These are phyloP conservation scores for Ustilago trichophora DNA, from an alignment of 1,284 basidiomycete species.

Conservation along the genomic window DNA sequence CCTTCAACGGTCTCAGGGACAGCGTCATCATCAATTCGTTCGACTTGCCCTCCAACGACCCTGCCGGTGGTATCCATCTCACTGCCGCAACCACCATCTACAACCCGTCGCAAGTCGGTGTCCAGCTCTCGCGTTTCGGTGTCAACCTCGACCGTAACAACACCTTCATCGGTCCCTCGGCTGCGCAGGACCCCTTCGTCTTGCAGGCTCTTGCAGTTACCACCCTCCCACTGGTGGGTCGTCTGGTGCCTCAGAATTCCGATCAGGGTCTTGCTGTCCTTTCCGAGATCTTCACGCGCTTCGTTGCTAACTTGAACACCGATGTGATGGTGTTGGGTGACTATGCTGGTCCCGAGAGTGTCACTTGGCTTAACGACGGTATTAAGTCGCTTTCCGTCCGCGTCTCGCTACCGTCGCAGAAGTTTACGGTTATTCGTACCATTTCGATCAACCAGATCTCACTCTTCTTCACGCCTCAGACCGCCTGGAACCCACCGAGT, in stretches of 20 bases:
- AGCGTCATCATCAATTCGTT: conserved; percentile 77
- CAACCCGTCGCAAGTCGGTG: conserved; percentile 81
- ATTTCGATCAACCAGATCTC: conserved; percentile 75
- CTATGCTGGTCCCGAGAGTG: conserved; percentile 73
- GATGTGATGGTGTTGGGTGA: conserved; percentile 74
- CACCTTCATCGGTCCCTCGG: conserved; percentile 74
- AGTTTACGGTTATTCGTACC: conserved; percentile 75
- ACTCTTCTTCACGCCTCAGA: conserved; percentile 73
- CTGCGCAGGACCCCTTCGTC: conserved; percentile 71
- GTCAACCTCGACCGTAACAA: conserved; percentile 73
- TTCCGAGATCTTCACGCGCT: conserved; percentile 77
- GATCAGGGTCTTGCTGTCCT: conserved; percentile 72
- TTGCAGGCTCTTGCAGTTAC: conserved; percentile 73
- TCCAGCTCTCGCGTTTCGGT: conserved; percentile 74
- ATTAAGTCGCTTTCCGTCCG: conserved; percentile 75
- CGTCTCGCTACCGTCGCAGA: conserved; percentile 75
- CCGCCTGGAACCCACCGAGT: conserved; percentile 71
- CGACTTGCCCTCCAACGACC: conserved; percentile 78
- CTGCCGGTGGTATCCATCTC: conserved; percentile 78
- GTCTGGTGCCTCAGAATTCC: conserved; percentile 74
- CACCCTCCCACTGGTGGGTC: conserved; percentile 73
- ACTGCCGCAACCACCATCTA: conserved; percentile 74
- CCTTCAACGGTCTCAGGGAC: conserved; percentile 76
- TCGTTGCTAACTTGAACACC: conserved; percentile 76
- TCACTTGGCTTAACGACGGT: conserved; percentile 79